phyloP scores from a whole-genome alignment of 345 rosid genomes.

The Salix udensis region DNA sequence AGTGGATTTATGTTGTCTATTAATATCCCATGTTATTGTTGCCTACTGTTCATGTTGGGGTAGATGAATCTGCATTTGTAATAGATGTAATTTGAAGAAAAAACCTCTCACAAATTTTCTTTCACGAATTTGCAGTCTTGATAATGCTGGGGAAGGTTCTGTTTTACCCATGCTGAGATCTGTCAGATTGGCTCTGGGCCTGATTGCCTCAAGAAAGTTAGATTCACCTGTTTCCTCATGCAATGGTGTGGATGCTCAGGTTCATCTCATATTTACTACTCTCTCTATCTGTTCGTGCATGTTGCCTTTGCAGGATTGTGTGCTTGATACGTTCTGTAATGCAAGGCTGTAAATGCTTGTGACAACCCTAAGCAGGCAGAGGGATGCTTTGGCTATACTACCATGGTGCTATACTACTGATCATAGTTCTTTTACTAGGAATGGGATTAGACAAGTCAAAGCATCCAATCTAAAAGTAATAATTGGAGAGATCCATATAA shows the following conservation, averaged over 20 bases:
- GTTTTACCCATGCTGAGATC: conserved; percentile 87
- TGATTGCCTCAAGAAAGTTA: conserved; percentile 52
- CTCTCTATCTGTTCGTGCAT: background rate
- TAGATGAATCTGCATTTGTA: background rate
- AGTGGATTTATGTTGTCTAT: background rate
- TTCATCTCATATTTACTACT: conserved; percentile 14
- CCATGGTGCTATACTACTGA: background rate
- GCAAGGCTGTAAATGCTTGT: background rate
- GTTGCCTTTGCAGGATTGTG: background rate
- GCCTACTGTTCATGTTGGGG: background rate
- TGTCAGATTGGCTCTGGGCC: conserved; percentile 55
- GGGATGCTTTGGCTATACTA: background rate
- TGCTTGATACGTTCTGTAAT: background rate
- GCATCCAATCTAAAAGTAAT: background rate
- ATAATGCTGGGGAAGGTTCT: conserved; percentile 91
- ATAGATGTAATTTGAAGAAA: background rate
- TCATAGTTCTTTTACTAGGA: background rate
- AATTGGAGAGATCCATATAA: background rate
- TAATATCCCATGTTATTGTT: background rate
- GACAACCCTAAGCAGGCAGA: background rate
- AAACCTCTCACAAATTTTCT: background rate
- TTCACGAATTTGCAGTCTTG: conserved; percentile 59
- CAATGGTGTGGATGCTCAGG: conserved; percentile 66
- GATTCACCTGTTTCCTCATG: conserved; percentile 44
- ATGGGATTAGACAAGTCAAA: background rate